phyloP scores from a whole-genome alignment of 352 stramenopile genomes.

The Globisporangium emineosum region DNA sequence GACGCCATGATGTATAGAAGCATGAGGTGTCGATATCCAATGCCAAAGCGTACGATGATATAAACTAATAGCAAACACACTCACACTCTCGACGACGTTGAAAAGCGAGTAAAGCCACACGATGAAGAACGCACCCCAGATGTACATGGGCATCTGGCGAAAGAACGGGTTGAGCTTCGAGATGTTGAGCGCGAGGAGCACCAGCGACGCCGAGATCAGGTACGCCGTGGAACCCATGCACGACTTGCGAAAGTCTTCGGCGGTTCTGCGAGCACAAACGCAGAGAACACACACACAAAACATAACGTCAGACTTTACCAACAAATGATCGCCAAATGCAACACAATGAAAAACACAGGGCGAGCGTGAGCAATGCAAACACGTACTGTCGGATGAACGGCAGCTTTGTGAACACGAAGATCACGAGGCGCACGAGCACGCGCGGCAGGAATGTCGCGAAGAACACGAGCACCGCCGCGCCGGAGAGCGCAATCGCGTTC shows the following conservation, averaged over 20 bases:
- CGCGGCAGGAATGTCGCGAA: slow-evolving; percentile 85
- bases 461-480: slow-evolving; percentile 77
- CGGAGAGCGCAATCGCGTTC: slow-evolving; percentile 39
- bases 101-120: slow-evolving; percentile 89
- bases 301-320: neutral
- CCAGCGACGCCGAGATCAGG: slow-evolving; percentile 78
- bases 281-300: neutral
- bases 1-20: neutral
- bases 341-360: neutral
- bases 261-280: slow-evolving; percentile 51
- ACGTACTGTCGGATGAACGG: slow-evolving; percentile 81
- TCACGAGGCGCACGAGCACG: slow-evolving; percentile 78
- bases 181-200: slow-evolving; percentile 55
- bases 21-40: neutral
- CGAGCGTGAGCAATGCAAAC: neutral
- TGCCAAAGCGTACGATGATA: neutral
- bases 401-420: slow-evolving; percentile 86
- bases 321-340: neutral
- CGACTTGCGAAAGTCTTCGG: slow-evolving; percentile 77
- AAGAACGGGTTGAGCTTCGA: slow-evolving; percentile 63
- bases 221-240: slow-evolving; percentile 81
- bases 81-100: slow-evolving; percentile 83
- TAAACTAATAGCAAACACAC: slow-evolving; percentile 12
- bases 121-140: slow-evolving; percentile 88
- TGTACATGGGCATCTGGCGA: slow-evolving; percentile 74